Evolutionary conservation across 179 eudicot species (phyloP).

Genomic region (Spinacia oleracea): DNA sequence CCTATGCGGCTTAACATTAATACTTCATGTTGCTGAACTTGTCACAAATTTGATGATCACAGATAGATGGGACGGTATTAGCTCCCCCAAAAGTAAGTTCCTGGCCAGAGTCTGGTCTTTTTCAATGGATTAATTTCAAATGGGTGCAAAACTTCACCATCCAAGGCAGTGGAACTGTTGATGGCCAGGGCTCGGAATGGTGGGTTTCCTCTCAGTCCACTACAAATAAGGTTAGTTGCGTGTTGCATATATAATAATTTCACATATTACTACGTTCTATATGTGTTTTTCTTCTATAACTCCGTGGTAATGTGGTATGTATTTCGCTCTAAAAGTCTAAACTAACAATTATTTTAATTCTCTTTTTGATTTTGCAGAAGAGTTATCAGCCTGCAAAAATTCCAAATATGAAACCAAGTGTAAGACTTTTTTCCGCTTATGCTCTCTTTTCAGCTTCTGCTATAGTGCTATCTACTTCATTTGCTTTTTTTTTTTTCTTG

Average conservation of each 20-base stretch:
- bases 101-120: conserved; percentile 64
- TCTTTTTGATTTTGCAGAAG: conserved; percentile 24
- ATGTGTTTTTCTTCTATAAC: not conserved
- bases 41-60: conserved; percentile 9
- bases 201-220: conserved; percentile 46
- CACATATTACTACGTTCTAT: no score
- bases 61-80: conserved; percentile 71
- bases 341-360: no score
- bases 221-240: conserved; percentile 39
- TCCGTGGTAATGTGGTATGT: no score
- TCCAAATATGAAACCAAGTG: conserved; percentile 68
- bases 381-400: conserved; percentile 28
- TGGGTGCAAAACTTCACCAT: conserved; percentile 77
- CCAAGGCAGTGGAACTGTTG: conserved; percentile 63
- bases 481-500: not conserved
- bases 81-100: conserved; percentile 59
- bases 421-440: conserved; percentile 27
- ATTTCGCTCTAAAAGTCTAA: no score
- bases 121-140: conserved; percentile 80
- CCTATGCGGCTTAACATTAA: not conserved
- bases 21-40: not conserved
- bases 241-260: not conserved
- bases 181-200: conserved; percentile 83
- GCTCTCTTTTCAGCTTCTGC: not conserved
- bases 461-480: not conserved